A percentile compares a stretch with the other conserved stretches of the same genome.
Evolutionary conservation across 768 basidiomycete species (phyloP).

Genomic region (Phlebiopsis gigantea): DNA sequence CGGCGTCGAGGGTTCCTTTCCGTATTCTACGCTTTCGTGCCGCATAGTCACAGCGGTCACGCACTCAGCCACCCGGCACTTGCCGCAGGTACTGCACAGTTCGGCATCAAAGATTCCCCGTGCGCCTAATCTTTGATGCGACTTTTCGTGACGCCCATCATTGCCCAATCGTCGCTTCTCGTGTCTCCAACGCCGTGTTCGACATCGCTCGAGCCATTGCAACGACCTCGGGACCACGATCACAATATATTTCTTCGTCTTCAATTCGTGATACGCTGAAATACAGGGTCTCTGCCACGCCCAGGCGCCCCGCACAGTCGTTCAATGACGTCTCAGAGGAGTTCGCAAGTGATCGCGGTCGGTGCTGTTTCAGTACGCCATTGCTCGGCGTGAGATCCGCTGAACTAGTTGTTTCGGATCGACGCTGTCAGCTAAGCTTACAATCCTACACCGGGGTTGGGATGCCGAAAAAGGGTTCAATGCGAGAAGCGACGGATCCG

Average conservation of each 20-base stretch:
- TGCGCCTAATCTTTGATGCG: not conserved
- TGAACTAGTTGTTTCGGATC: not conserved
- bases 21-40: constrained; percentile 11
- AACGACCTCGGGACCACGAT: too few species aligned
- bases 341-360: too few species aligned
- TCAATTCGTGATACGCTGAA: too few species aligned
- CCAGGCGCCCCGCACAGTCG: too few species aligned
- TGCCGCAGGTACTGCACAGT: constrained; percentile 27
- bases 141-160: not conserved
- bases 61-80: constrained; percentile 30
- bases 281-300: too few species aligned
- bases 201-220: not conserved
- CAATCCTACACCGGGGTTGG: not conserved
- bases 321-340: too few species aligned
- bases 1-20: constrained; percentile 24
- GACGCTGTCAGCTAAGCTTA: not conserved
- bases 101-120: not conserved
- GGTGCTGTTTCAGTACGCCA: too few species aligned
- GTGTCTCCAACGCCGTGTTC: not conserved
- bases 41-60: constrained; percentile 4
- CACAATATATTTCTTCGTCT: too few species aligned
- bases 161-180: not conserved
- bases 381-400: not conserved
- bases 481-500: not conserved
- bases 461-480: not conserved